phyloP scores from a whole-genome alignment of 139 green algal genomes.

The Dunaliella primolecta region DNA sequence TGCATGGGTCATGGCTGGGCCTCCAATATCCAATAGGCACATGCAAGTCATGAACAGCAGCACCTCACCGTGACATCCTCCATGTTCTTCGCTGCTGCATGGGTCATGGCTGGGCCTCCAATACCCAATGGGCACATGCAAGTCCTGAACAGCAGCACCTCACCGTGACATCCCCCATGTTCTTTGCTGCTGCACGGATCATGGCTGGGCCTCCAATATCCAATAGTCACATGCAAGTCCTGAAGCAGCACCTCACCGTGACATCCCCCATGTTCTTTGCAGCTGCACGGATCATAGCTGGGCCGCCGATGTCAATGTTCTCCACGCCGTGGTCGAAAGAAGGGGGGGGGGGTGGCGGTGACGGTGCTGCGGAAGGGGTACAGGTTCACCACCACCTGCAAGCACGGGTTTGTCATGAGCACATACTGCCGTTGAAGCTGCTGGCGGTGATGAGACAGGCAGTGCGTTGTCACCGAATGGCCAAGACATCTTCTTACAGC shows the following conservation, averaged over 20 bases:
- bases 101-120: slow-evolving; percentile 96
- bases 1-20: slow-evolving; percentile 95
- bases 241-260: too few species aligned
- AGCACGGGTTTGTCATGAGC: not conserved
- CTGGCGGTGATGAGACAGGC: too few species aligned
- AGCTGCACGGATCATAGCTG: slow-evolving; percentile 94
- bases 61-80: slow-evolving; percentile 71
- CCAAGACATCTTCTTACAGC: too few species aligned
- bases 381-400: slow-evolving; percentile 91
- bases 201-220: slow-evolving; percentile 98
- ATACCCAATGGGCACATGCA: too few species aligned
- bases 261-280: slow-evolving; percentile 88
- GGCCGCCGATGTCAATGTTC: slow-evolving; percentile 99
- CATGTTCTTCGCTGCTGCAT: slow-evolving; percentile 89
- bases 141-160: too few species aligned
- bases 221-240: too few species aligned
- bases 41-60: too few species aligned
- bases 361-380: slow-evolving; percentile 97
- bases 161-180: slow-evolving; percentile 76
- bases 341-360: slow-evolving; percentile 54
- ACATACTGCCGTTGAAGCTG: not conserved
- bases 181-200: slow-evolving; percentile 94
- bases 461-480: too few species aligned
- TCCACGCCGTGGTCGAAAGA: slow-evolving; percentile 77
- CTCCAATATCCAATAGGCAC: slow-evolving; percentile 99